phyloP scores from a whole-genome alignment of 2,329 filamentous ascomycete genomes.

The Paecilomyces sp. region DNA sequence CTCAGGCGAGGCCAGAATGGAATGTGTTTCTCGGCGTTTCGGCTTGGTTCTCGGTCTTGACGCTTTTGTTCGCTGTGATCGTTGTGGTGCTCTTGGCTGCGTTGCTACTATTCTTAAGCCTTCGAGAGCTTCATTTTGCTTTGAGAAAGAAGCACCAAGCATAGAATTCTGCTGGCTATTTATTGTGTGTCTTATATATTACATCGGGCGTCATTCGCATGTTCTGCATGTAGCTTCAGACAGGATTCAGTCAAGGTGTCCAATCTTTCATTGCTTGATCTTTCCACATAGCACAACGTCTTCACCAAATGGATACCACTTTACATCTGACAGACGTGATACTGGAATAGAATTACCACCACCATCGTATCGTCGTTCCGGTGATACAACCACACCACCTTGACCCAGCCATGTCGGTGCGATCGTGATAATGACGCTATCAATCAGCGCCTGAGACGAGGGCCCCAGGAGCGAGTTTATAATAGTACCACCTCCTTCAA shows the following conservation, averaged over 20 bases:
- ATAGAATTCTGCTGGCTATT: background rate
- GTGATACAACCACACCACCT: conserved; percentile 73
- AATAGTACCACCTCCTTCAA: conserved; percentile 75
- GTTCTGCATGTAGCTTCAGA: background rate
- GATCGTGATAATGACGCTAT: conserved; percentile 78
- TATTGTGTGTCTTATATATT: background rate
- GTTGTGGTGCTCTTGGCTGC: background rate
- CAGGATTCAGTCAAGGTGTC: background rate
- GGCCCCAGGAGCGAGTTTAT: conserved; percentile 67
- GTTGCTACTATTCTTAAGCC: background rate
- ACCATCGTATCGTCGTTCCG: conserved; percentile 47
- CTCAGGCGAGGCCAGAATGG: background rate
- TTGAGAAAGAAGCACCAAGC: background rate
- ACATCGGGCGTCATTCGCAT: background rate
- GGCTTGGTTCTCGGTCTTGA: background rate
- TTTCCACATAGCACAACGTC: conserved; percentile 75
- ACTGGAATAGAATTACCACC: conserved; percentile 53
- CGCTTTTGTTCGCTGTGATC: background rate
- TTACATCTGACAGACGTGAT: conserved; percentile 50
- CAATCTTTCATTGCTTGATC: conserved; percentile 21
- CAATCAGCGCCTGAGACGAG: conserved; percentile 50
- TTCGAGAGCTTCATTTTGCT: background rate
- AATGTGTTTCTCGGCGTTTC: background rate
- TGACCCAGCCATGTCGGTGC: conserved; percentile 79
- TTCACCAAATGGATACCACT: conserved; percentile 69